phyloP scores from a whole-genome alignment of 805 yeast genomes.

The Maudiozyma bulderi region DNA sequence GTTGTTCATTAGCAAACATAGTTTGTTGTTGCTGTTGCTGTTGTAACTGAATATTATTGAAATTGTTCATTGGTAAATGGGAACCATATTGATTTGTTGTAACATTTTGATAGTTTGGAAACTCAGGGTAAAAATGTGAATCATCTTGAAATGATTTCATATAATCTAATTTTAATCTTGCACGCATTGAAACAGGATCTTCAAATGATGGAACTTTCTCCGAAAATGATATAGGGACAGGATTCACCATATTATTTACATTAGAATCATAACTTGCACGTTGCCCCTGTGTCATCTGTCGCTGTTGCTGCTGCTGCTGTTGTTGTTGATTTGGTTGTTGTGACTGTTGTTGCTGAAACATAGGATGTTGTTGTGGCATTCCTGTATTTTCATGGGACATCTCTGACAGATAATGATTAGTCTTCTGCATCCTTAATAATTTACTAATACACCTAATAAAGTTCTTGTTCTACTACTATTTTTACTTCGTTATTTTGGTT shows the following conservation, averaged over 20 bases:
- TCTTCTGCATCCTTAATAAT: background rate
- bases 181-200: slow-evolving; percentile 19
- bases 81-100: background rate
- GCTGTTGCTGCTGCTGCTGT: background rate
- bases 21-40: background rate
- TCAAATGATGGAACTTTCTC: slow-evolving; percentile 5
- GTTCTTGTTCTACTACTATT: background rate
- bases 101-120: background rate
- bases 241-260: background rate
- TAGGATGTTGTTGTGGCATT: background rate
- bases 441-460: background rate
- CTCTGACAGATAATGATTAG: background rate
- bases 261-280: background rate
- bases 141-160: slow-evolving; percentile 26
- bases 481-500: too few relatives aligned
- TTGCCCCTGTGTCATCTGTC: background rate
- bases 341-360: background rate
- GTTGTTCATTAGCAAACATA: slow-evolving; percentile 1
- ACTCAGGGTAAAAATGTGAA: slow-evolving; percentile 21
- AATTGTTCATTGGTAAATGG: slow-evolving; percentile 1
- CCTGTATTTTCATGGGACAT: background rate
- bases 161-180: slow-evolving; percentile 19
- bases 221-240: background rate
- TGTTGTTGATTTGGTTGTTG: background rate
- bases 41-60: background rate